Percentiles rank a stretch among this genome's conserved stretches.
Conservation (phyloP, 1,284 basidiomycete species). For the Kalmanozyma brasiliensis region DNA sequence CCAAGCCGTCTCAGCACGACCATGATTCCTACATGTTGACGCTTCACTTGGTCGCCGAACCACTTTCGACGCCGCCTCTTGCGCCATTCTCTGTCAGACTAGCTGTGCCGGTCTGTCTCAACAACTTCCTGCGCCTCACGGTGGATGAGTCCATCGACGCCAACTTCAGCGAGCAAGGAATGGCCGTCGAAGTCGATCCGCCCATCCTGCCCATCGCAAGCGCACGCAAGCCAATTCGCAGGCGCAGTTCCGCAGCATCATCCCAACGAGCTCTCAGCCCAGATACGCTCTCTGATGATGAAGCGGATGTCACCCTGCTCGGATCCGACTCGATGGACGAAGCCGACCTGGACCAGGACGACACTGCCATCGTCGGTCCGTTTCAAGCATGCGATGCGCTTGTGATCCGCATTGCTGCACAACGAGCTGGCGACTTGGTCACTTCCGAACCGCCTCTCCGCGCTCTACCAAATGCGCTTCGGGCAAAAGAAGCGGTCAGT, state of each 20-base stretch:
- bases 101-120: conserved; percentile 30
- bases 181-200: conserved; percentile 44
- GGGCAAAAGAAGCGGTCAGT: conserved; percentile 12
- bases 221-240: conserved; percentile 3
- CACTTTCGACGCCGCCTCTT: conserved; percentile 18
- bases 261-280: conserved; percentile 12
- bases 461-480: conserved; percentile 18
- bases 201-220: conserved; percentile 20
- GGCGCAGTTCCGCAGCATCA: conserved; percentile 7
- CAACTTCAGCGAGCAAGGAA: conserved; percentile 8
- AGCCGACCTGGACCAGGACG: conserved; percentile 15
- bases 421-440: conserved; percentile 23
- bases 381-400: conserved; percentile 44
- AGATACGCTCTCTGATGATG: conserved; percentile 18
- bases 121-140: conserved; percentile 42
- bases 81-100: conserved; percentile 26
- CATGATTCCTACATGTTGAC: conserved; percentile 29
- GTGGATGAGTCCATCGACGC: conserved; percentile 36
- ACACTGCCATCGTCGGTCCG: conserved; percentile 30
- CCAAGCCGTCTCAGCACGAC: not conserved
- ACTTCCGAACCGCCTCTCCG: not conserved
- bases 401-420: conserved; percentile 25
- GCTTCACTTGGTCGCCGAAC: conserved; percentile 12
- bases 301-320: conserved; percentile 29
- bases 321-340: conserved; percentile 18